Percentiles rank a stretch among this genome's conserved stretches.
Evolutionary conservation across 1,139 yeast genomes (phyloP).

Genomic region (Pichiaceae sp.): DNA sequence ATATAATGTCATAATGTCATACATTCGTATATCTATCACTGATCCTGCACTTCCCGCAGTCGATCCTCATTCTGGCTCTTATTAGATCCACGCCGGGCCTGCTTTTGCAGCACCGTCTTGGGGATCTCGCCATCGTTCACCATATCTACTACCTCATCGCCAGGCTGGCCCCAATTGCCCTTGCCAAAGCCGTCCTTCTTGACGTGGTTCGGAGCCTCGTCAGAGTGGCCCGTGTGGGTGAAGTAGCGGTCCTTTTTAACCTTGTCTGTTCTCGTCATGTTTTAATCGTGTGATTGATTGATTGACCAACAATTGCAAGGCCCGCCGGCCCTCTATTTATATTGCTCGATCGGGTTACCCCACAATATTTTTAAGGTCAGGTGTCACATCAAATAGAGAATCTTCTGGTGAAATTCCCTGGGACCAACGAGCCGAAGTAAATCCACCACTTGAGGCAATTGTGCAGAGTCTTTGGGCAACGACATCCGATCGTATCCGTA

Average conservation of each 20-base stretch:
- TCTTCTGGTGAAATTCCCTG: slow-evolving; percentile 11
- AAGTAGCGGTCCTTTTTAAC: slow-evolving; percentile 65
- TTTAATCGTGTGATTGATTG: no score
- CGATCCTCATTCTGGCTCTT: slow-evolving; percentile 28
- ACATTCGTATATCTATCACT: not conserved
- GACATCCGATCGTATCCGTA: slow-evolving; percentile 1
- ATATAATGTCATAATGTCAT: not conserved
- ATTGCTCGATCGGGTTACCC: not conserved
- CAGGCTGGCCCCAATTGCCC: slow-evolving; percentile 66
- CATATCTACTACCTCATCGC: slow-evolving; percentile 53
- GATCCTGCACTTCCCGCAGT: slow-evolving; percentile 17
- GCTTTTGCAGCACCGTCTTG: slow-evolving; percentile 29
- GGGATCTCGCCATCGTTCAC: slow-evolving; percentile 33
- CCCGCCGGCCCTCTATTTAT: not conserved
- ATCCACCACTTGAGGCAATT: slow-evolving; percentile 29
- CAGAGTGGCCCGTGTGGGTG: slow-evolving; percentile 61
- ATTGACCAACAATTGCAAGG: no score
- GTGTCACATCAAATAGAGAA: not conserved
- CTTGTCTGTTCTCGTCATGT: slow-evolving; percentile 81
- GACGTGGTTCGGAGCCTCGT: slow-evolving; percentile 63
- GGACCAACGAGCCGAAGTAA: slow-evolving; percentile 35
- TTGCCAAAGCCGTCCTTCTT: slow-evolving; percentile 86
- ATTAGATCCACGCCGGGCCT: slow-evolving; percentile 36
- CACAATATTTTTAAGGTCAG: not conserved
- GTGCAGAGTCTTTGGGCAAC: slow-evolving; percentile 11